Evolutionary conservation across 2,329 filamentous ascomycete species (phyloP), one percentile per base, ranked within the genome.

Genomic region (Botrytis cinerea): DNA sequence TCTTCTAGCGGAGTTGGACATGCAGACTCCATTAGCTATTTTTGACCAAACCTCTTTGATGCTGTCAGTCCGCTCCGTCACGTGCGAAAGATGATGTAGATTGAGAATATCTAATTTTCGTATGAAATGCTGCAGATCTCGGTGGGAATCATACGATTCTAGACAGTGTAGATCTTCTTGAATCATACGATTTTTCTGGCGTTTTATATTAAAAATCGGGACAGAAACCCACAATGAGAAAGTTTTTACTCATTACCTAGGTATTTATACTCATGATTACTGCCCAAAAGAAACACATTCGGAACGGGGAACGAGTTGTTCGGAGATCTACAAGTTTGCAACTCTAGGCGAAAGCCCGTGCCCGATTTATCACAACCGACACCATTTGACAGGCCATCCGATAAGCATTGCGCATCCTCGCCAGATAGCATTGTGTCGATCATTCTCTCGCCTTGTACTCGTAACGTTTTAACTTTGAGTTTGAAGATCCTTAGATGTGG

Each of bases 211-310:
- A 18, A 68, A 51, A 38, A 40, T 72, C 67, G 73, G 68, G 62
- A 59, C 72, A 72, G 61, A 67, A 66, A 60, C 45, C 62, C 71
- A 67, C 73, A 73, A 73, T 74, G 72, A 48, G 68, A 74, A 74
- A 73, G 74, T 76, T 76, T 76, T 57, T 57, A 57, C n/a, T 57
- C 51, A 57, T 18, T 32, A 28, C 16, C n/a, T 57, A 57, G 48
- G 48, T 57, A 57, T 9, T 28, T 28, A 28, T 28, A 79, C 64
- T 40, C 8, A 14, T 54, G 18, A 48, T 54, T 40, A 28, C 64
- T 67, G 32, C 46, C 46, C 46, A 64, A 64, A 54, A 57, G 51
- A 67, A 38, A 54, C 32, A 51, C 12, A 16, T 40, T 67, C 25
- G 46, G 64, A 67, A 28, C 64, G 48, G 38, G 32, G 64, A 67